Evolutionary conservation across 2,329 filamentous ascomycete genomes (phyloP).

Genomic region (Cercospora sp.): DNA sequence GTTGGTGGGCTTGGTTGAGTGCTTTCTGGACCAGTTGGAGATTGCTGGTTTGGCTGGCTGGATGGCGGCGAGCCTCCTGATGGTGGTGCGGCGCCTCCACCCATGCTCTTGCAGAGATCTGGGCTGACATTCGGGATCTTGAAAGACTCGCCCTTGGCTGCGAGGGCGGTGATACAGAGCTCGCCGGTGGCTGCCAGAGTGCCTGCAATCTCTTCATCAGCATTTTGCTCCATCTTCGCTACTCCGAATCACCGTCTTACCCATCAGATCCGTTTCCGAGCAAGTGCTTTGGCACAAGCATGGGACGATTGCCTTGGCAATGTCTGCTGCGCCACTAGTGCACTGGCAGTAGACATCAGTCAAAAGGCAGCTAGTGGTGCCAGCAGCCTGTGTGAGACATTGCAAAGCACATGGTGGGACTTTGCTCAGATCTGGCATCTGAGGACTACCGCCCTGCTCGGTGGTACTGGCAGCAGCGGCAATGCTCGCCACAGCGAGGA

Average conservation of each 20-base stretch:
- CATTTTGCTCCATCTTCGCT: not conserved
- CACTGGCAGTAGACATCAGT: slow-evolving; percentile 56
- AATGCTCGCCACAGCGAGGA: slow-evolving; percentile 9
- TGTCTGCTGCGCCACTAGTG: slow-evolving; percentile 42
- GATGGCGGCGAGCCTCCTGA: not conserved
- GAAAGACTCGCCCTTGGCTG: slow-evolving; percentile 24
- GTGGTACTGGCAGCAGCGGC: slow-evolving; percentile 1
- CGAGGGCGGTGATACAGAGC: slow-evolving; percentile 31
- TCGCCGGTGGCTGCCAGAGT: slow-evolving; percentile 19
- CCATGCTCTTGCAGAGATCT: slow-evolving; percentile 22
- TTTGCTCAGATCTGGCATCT: slow-evolving; percentile 15
- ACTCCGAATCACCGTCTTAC: slow-evolving; percentile 35
- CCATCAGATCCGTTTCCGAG: slow-evolving; percentile 40
- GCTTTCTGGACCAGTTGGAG: slow-evolving; percentile 4
- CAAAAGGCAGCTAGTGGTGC: slow-evolving; percentile 49
- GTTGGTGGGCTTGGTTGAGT: slow-evolving; percentile 1
- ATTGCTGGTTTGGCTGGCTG: not conserved
- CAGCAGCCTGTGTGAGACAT: slow-evolving; percentile 52
- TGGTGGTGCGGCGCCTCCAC: not conserved
- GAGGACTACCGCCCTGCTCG: not conserved
- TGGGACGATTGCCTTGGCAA: slow-evolving; percentile 42
- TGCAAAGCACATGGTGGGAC: slow-evolving; percentile 19
- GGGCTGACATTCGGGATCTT: slow-evolving; percentile 13
- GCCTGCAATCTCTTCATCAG: not conserved
- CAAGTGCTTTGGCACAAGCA: slow-evolving; percentile 44